Percentiles rank a stretch among this genome's conserved stretches.
These are phyloP conservation scores for Dioscorea dumetorum DNA, from an alignment of 106 monocot genomes.

Conservation along the genomic window DNA sequence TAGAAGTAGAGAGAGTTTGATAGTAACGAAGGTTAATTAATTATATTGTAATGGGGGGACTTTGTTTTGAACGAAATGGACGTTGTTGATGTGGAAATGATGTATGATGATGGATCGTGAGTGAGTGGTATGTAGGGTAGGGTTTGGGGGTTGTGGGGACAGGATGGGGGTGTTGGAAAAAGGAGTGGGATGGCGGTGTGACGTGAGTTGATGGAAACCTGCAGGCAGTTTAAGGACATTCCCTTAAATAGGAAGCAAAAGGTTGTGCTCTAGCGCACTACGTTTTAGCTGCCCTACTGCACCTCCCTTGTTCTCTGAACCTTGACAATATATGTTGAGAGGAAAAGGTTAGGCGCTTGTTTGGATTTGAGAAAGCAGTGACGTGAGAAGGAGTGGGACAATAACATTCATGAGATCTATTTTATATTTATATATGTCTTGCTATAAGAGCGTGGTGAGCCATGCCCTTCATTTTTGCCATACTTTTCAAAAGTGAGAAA, in stretches of 20 bases:
- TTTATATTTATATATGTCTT: no score
- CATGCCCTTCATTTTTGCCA: no score
- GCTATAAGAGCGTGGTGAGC: no score
- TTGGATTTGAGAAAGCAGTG: no score
- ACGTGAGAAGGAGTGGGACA: no score
- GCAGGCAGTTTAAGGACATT: conserved; percentile 1
- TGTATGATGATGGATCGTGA: not conserved
- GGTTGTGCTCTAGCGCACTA: no score
- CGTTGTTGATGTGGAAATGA: not conserved
- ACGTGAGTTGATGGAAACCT: not conserved
- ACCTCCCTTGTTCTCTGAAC: no score
- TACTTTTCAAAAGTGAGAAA: no score
- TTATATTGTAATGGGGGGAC: not conserved
- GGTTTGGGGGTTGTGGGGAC: not conserved
- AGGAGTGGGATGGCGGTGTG: not conserved
- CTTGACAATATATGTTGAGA: no score
- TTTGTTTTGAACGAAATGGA: not conserved
- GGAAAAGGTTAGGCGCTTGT: no score
- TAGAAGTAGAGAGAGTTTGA: not conserved
- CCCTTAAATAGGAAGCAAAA: not conserved
- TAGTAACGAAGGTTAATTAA: not conserved
- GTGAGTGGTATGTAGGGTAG: not conserved
- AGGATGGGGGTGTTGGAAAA: not conserved
- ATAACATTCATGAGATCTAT: no score
- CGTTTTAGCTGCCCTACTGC: no score